Evolutionary conservation across 2,329 filamentous ascomycete species (phyloP), one percentile per base, ranked within the genome.

Genomic region (Calonectria hawksworthii): DNA sequence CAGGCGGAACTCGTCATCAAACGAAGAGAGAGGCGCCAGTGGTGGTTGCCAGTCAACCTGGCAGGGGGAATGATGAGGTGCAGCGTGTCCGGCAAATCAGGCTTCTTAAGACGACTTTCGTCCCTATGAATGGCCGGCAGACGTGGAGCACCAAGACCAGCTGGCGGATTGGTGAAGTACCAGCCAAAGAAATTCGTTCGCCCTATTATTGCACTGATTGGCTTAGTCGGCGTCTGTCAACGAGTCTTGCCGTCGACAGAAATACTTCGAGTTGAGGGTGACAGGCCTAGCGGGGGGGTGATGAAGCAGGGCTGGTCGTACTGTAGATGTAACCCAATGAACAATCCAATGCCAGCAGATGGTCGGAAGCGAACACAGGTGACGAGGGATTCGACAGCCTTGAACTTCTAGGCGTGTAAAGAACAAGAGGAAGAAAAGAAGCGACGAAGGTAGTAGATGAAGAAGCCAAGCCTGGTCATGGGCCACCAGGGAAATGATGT

Each of bases 81-180:
- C 77, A 80, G 78, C 70, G 71, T 71, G 71, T 44, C 69, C 59
- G 74, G 73, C 79, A 81, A 81, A 81, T 81, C 79, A 81, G 72
- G 78, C 66, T 77, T 61, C 68, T 71, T 52, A 78, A 70, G 72
- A 59, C 56, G 47, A 74, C 61, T 69, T 70, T 79, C 54, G 64
- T 75, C 61, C 68, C 75, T 78, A 69, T 81, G 79, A 81, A 79
- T 81, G 79, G 79, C 72, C 73, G 76, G 74, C 47, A 72, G 68
- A 69, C 76, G 75, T 76, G 77, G 77, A 76, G 79, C 63, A 56
- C 61, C 65, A 65, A 66, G 70, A 68, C 68, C 51, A 70, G 32
- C 41, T n/a, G 52, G 66, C 56, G 63, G 63, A 61, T 66, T 70
- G 70, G 74, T 69, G 70, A 75, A 74, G 73, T 74, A 75, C 78